Percentiles rank a stretch among this genome's conserved stretches.
These are phyloP conservation scores for Lactarius indigo DNA, from an alignment of 768 basidiomycete species.

Conservation along the genomic window DNA sequence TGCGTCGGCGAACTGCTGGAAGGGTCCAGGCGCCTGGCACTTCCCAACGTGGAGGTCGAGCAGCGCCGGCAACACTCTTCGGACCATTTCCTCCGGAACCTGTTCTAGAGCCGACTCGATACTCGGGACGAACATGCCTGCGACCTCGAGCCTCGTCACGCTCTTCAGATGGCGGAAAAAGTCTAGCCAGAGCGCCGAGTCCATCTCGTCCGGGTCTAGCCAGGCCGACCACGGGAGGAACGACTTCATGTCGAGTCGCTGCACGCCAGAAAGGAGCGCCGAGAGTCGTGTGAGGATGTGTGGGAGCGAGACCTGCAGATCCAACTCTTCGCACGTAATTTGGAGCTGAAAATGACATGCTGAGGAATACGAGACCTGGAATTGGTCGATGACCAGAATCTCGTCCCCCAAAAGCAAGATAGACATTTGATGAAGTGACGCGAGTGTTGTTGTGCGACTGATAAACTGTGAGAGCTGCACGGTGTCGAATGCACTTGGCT, in stretches of 20 bases:
- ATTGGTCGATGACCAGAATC: not conserved
- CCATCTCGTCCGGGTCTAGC: not conserved
- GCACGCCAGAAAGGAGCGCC: not conserved
- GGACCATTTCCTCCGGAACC: not conserved
- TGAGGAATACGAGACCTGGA: not conserved
- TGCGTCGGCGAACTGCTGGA: not conserved
- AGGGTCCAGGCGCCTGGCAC: not conserved
- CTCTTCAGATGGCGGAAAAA: not conserved
- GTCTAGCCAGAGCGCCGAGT: not conserved
- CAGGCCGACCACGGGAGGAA: not conserved
- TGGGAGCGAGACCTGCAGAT: not conserved
- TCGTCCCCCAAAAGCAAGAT: constrained; percentile 1
- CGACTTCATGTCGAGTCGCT: not conserved
- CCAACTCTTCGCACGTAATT: not conserved
- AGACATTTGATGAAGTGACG: not conserved
- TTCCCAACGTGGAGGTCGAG: not conserved
- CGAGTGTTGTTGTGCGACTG: not conserved
- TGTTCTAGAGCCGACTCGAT: not conserved
- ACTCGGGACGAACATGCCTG: not conserved
- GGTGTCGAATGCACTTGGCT: not conserved
- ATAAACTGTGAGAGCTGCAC: constrained; percentile 6
- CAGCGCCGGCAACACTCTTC: not conserved
- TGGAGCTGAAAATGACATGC: not conserved
- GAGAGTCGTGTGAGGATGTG: not conserved
- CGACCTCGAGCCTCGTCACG: not conserved